Conservation (phyloP, 306 rosid species). For the Cucurbita ficifolia region DNA sequence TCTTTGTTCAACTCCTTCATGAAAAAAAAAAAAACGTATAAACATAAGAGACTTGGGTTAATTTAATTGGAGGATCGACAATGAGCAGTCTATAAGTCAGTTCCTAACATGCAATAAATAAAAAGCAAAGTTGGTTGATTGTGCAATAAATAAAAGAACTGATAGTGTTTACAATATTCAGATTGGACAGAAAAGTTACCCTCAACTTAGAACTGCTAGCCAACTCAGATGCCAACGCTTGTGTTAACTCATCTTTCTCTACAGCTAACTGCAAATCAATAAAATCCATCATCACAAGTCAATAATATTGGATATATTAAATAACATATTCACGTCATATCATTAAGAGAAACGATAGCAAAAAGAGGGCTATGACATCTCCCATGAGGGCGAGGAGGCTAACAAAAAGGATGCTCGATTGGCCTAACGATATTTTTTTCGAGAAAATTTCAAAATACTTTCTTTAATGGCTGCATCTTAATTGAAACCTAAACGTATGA, state of each 20-base stretch:
- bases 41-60: background rate
- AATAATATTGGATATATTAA: background rate
- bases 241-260: slow-evolving; percentile 82
- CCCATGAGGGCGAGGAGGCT: background rate
- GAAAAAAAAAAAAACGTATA: slow-evolving; percentile 4
- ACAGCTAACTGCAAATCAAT: slow-evolving; percentile 45
- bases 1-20: slow-evolving; percentile 74
- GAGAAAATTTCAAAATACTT: background rate
- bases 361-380: background rate
- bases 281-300: background rate
- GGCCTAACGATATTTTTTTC: background rate
- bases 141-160: background rate
- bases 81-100: background rate
- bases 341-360: background rate
- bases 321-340: background rate
- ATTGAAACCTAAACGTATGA: background rate
- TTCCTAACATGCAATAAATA: background rate
- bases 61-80: background rate
- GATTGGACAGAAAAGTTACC: slow-evolving; percentile 26
- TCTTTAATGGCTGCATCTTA: background rate
- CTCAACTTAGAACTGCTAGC: slow-evolving; percentile 61
- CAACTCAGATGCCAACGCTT: slow-evolving; percentile 65
- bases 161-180: background rate
- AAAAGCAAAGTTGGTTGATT: background rate
- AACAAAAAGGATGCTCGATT: background rate